Evolutionary conservation across 371 early-diverging fungal species (phyloP).

Genomic region (Mortierella polycephala): DNA sequence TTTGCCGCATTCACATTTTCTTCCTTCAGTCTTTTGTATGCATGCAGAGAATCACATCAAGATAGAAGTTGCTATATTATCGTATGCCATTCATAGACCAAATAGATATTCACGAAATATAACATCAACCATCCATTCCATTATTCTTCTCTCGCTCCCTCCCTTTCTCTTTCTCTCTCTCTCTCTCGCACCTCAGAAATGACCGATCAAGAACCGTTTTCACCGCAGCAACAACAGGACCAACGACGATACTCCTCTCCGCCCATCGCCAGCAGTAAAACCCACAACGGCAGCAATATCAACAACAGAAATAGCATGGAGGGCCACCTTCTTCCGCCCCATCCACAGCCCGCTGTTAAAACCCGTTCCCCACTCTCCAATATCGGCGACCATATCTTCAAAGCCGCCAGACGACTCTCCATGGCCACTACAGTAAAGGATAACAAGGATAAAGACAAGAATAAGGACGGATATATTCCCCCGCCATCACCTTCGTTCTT

Average conservation of each 20-base stretch:
- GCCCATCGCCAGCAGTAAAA: slow-evolving; percentile 16
- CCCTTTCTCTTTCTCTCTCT: background rate
- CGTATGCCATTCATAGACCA: too few species aligned
- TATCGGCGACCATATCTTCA: slow-evolving; percentile 38
- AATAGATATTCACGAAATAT: background rate
- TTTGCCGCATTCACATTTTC: background rate
- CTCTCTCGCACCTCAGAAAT: slow-evolving; percentile 12
- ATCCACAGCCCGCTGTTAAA: slow-evolving; percentile 26
- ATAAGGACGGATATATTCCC: slow-evolving; percentile 1
- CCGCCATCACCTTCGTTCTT: slow-evolving; percentile 8
- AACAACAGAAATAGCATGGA: background rate
- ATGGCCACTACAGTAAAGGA: slow-evolving; percentile 30
- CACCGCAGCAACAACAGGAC: slow-evolving; percentile 14
- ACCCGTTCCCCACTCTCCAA: slow-evolving; percentile 33
- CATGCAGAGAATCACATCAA: background rate
- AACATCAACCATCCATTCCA: slow-evolving; percentile 1
- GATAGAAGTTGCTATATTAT: background rate
- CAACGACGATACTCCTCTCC: slow-evolving; percentile 4
- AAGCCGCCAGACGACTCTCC: slow-evolving; percentile 44
- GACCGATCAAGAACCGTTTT: slow-evolving; percentile 23
- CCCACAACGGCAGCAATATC: slow-evolving; percentile 7
- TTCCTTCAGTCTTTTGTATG: background rate
- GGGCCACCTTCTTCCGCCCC: slow-evolving; percentile 10
- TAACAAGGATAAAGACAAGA: slow-evolving; percentile 1
- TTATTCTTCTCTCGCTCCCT: background rate